These are phyloP conservation scores for Limnanthes douglasii DNA, from an alignment of 345 rosid species.

Conservation along the genomic window DNA sequence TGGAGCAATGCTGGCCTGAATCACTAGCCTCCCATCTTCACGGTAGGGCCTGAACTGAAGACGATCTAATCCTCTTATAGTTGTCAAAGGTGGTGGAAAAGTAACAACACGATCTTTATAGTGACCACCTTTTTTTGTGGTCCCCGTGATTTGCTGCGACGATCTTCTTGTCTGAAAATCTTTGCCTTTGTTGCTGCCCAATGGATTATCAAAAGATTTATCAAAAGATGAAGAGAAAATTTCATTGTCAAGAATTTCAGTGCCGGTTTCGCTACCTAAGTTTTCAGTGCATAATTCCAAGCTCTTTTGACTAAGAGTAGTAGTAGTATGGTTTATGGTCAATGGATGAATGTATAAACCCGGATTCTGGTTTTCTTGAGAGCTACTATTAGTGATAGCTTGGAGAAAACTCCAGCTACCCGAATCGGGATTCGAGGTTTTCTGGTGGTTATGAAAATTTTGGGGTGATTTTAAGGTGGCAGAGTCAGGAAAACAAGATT, in stretches of 20 bases:
- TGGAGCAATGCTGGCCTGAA: slow-evolving; percentile 33
- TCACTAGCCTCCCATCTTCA: slow-evolving; percentile 57
- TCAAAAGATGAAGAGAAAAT: slow-evolving; percentile 14
- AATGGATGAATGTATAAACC: slow-evolving; percentile 32
- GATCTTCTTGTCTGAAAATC: slow-evolving; percentile 19
- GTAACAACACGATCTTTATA: slow-evolving; percentile 15
- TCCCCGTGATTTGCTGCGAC: slow-evolving; percentile 7
- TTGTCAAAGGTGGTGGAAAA: slow-evolving; percentile 83
- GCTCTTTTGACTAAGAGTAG: slow-evolving; percentile 49
- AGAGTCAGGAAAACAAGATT: slow-evolving; percentile 22
- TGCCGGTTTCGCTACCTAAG: slow-evolving; percentile 75
- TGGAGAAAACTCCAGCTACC: slow-evolving; percentile 49
- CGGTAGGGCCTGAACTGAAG: slow-evolving; percentile 50
- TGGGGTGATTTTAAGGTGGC: slow-evolving; percentile 8
- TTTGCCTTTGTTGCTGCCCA: slow-evolving; percentile 5
- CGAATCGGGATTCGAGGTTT: slow-evolving; percentile 14
- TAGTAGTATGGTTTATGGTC: slow-evolving; percentile 21
- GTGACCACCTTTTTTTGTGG: slow-evolving; percentile 13
- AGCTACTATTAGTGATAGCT: slow-evolving; percentile 11
- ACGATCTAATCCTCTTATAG: slow-evolving; percentile 37
- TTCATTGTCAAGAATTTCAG: slow-evolving; percentile 23
- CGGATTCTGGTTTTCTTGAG: slow-evolving; percentile 2
- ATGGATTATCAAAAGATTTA: slow-evolving; percentile 12
- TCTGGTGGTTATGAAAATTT: slow-evolving; percentile 5
- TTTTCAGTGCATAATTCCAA: slow-evolving; percentile 80